Evolutionary conservation across 345 rosid species (phyloP), one percentile per base, ranked within the genome.

Genomic region (Populus pruinosa): DNA sequence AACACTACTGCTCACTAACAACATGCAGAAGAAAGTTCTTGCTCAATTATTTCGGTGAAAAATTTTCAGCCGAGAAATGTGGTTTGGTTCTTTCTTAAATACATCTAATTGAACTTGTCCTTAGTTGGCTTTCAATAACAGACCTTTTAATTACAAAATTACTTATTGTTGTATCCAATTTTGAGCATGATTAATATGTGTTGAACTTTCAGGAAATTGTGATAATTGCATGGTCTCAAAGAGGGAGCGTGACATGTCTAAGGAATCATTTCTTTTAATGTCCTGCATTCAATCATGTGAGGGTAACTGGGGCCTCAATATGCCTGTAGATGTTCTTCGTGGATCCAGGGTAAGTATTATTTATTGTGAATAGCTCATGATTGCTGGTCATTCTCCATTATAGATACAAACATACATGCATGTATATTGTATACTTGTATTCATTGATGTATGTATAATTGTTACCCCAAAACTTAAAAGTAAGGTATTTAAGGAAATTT

Each of bases 11-110:
- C 84, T 27, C 72, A 55, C 55, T 43, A 17, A 81, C 84, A 20
- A 79, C 86, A 76, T 87, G 89, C 76, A 85, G 89, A 85, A 85
- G 87, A 73, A 83, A 85, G 85, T 85, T 83, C 61, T 83, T 87
- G 87, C 87, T 87, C 44, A 72, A 73, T 25, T 81, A 87, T 81
- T 87, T 87, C 25, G 89, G 88, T 36, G 87, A 85, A 78, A 77
- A n/a, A 41, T 25, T 62, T 75, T 49, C 83, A 68, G 79, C 78
- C 6, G 85, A 83, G 29, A 85, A 75, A 53, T 87, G 89, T 81
- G 89, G 89, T 86, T 49, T 68, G 83, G 35, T 61, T 66, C 68
- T 41, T 70, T 41, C 56, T 71, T 61, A 10, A 68, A 43, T 35
- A 27, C 39, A 56, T 61, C 33, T 71, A 68, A 62, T 33, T 39